These are phyloP conservation scores for Backusella macrospora DNA, from an alignment of 192 early-diverging fungal genomes.

Conservation along the genomic window DNA sequence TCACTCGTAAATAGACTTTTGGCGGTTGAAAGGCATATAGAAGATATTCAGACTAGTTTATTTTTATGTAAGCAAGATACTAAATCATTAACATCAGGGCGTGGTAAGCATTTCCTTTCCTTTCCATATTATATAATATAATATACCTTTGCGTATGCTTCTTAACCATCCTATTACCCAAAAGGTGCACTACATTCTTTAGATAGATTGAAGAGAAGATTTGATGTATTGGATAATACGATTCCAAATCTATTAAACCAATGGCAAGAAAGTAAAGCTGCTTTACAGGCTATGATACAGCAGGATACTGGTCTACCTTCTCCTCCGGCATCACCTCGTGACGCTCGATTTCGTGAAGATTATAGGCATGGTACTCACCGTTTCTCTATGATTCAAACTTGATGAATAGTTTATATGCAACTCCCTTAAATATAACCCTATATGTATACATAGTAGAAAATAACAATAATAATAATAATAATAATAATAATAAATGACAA, in stretches of 20 bases:
- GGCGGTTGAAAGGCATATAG: constrained; percentile 49
- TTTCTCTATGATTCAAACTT: neutral
- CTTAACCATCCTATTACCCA: neutral
- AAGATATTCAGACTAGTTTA: constrained; percentile 54
- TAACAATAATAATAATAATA: neutral
- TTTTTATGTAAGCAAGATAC: constrained; percentile 56
- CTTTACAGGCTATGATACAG: constrained; percentile 40
- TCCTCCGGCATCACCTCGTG: constrained; percentile 29
- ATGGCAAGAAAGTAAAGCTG: constrained; percentile 52
- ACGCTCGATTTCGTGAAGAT: constrained; percentile 7
- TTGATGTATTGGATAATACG: constrained; percentile 44
- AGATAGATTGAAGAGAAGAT: constrained; percentile 25
- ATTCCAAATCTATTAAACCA: constrained; percentile 47
- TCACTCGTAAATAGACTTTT: constrained; percentile 45
- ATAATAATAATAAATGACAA: too few species aligned
- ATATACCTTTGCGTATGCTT: neutral
- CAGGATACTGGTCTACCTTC: constrained; percentile 28
- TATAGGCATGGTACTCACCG: neutral
- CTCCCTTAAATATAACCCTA: neutral
- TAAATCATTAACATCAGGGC: constrained; percentile 26
- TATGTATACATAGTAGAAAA: neutral
- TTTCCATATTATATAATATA: too few species aligned
- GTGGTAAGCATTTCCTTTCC: too few species aligned
- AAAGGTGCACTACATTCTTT: constrained; percentile 8
- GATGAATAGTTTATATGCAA: neutral